Evolutionary conservation across 2,329 filamentous ascomycete genomes (phyloP).

Genomic region (Pezicula radicicola): DNA sequence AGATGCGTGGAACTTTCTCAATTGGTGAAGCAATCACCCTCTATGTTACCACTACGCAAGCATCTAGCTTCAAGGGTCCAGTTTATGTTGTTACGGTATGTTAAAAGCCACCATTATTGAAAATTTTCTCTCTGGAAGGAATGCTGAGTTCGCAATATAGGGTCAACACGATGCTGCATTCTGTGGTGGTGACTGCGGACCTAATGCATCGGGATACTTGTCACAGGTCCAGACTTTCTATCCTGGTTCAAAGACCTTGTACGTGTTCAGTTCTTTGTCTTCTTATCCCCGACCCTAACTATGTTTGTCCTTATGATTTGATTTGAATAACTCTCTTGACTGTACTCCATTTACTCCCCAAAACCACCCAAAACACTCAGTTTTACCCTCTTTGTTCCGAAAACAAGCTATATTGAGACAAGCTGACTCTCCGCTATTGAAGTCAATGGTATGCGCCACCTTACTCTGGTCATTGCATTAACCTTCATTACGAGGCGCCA

Average conservation of each 20-base stretch:
- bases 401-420: no score
- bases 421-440: no score
- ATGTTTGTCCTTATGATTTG: no score
- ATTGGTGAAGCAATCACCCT: slow-evolving; percentile 13
- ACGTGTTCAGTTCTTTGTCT: no score
- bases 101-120: no score
- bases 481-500: slow-evolving; percentile 7
- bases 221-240: neutral
- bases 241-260: slow-evolving; percentile 1
- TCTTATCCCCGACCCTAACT: no score
- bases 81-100: slow-evolving; percentile 11
- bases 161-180: slow-evolving; percentile 14
- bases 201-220: neutral
- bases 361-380: no score
- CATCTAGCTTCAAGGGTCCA: slow-evolving; percentile 5
- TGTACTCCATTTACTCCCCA: no score
- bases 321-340: no score
- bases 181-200: slow-evolving; percentile 2
- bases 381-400: no score
- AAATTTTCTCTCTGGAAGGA: no score
- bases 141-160: no score
- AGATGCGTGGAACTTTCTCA: slow-evolving; percentile 11
- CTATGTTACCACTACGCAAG: neutral
- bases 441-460: slow-evolving; percentile 2
- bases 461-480: slow-evolving; percentile 8